These are phyloP conservation scores for Xylaria acuta DNA, from an alignment of 495 filamentous ascomycete genomes.

Conservation along the genomic window DNA sequence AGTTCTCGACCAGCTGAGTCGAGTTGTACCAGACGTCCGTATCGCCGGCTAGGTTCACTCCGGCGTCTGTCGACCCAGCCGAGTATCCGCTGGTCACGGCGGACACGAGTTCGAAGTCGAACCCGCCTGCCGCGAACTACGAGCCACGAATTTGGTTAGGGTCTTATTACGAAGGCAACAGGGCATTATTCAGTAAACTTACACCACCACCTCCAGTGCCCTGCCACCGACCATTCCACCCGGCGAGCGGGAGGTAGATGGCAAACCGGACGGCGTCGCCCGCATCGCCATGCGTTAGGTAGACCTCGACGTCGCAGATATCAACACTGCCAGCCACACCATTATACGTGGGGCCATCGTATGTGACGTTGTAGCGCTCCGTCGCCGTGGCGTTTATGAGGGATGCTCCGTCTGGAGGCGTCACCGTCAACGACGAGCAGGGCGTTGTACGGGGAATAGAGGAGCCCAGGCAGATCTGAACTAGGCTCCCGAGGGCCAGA, in stretches of 20 bases:
- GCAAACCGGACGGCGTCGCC: conserved; percentile 55
- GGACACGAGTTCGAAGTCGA: conserved; percentile 27
- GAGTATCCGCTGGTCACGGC: conserved; percentile 30
- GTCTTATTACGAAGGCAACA: conserved; percentile 9
- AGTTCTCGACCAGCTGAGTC: conserved; percentile 29
- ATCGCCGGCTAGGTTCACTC: conserved; percentile 45
- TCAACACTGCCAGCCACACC: conserved; percentile 21
- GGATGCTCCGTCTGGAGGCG: conserved; percentile 23
- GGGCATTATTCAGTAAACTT: conserved; percentile 13
- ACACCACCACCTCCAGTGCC: conserved; percentile 63
- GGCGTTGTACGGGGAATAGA: neutral
- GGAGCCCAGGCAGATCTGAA: conserved; percentile 15
- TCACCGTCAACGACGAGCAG: conserved; percentile 26
- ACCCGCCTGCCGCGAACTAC: conserved; percentile 30
- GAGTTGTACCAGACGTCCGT: conserved; percentile 27
- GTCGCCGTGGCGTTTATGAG: conserved; percentile 30
- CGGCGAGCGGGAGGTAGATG: conserved; percentile 60
- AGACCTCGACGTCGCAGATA: conserved; percentile 45
- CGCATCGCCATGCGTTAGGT: conserved; percentile 49
- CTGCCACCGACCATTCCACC: conserved; percentile 61
- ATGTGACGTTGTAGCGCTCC: conserved; percentile 31
- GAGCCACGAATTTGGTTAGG: conserved; percentile 4
- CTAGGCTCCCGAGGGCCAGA: conserved; percentile 26
- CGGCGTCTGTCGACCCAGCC: conserved; percentile 35
- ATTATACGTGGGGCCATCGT: conserved; percentile 18